phyloP scores from a whole-genome alignment of 208 protist genomes.

The Leishmania lainsoni region DNA sequence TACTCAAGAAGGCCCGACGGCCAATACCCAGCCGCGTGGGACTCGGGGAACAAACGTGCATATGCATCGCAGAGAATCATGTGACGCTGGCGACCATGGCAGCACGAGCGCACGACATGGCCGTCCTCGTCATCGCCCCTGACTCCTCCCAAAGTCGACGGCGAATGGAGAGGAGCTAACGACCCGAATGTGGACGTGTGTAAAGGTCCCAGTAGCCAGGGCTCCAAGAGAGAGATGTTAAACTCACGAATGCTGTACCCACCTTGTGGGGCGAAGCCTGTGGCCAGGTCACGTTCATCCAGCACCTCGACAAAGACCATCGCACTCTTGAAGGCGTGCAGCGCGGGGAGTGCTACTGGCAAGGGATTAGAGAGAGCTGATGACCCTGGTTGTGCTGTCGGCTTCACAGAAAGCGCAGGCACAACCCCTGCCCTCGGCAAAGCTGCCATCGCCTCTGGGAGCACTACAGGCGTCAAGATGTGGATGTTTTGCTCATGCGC shows the following conservation, averaged over 20 bases:
- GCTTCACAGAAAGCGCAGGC: not conserved
- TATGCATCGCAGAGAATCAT: slow-evolving; percentile 33
- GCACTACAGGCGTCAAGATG: slow-evolving; percentile 41
- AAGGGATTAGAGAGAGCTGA: not conserved
- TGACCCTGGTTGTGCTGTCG: not conserved
- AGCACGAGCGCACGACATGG: no score
- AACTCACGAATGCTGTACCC: slow-evolving; percentile 55
- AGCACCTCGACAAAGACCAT: slow-evolving; percentile 76
- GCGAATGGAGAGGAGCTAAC: not conserved
- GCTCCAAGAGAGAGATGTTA: slow-evolving; percentile 22
- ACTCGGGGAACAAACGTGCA: slow-evolving; percentile 17
- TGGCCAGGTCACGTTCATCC: slow-evolving; percentile 45
- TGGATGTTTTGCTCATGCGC: slow-evolving; percentile 17
- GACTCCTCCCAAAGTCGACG: not conserved
- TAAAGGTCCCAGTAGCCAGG: slow-evolving; percentile 26
- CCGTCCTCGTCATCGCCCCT: not conserved
- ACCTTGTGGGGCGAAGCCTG: slow-evolving; percentile 43
- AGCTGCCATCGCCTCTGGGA: not conserved
- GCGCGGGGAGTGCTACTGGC: not conserved
- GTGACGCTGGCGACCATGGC: slow-evolving; percentile 5
- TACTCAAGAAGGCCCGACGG: slow-evolving; percentile 28
- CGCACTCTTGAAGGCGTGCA: slow-evolving; percentile 28
- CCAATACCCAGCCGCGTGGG: slow-evolving; percentile 22
- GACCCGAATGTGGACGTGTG: not conserved
- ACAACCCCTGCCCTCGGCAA: not conserved